phyloP scores from a whole-genome alignment of 108 stramenopile species.

The Cyclotella baltica region DNA sequence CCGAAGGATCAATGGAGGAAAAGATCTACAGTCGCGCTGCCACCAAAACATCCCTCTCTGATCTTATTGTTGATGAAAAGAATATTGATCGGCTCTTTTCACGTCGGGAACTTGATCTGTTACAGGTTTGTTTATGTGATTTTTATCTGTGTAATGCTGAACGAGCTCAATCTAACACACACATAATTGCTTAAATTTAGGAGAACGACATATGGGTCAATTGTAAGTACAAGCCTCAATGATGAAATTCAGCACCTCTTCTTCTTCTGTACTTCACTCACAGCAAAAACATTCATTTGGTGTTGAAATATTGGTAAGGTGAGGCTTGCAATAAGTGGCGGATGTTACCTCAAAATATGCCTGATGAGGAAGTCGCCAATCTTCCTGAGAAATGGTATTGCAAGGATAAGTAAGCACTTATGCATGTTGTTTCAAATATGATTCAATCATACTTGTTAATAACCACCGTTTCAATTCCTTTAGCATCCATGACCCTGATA shows the following conservation, averaged over 20 bases:
- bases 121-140: slow-evolving; percentile 12
- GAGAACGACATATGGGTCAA: slow-evolving; percentile 63
- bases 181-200: slow-evolving; percentile 8
- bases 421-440: not conserved
- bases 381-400: slow-evolving; percentile 47
- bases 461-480: not conserved
- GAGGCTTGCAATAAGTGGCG: slow-evolving; percentile 63
- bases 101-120: slow-evolving; percentile 56
- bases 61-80: slow-evolving; percentile 69
- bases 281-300: slow-evolving; percentile 25
- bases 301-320: slow-evolving; percentile 13
- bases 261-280: not conserved
- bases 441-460: not conserved
- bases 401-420: slow-evolving; percentile 43
- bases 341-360: slow-evolving; percentile 36
- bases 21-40: slow-evolving; percentile 77
- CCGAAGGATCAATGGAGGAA: slow-evolving; percentile 82
- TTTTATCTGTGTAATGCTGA: not conserved
- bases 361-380: slow-evolving; percentile 27
- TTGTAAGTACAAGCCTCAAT: slow-evolving; percentile 32
- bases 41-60: slow-evolving; percentile 66
- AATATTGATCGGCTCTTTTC: slow-evolving; percentile 64
- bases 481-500: slow-evolving; percentile 12
- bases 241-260: not conserved
- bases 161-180: not conserved